phyloP scores from a whole-genome alignment of 1,139 yeast species.

The Yamadazyma dendronema region DNA sequence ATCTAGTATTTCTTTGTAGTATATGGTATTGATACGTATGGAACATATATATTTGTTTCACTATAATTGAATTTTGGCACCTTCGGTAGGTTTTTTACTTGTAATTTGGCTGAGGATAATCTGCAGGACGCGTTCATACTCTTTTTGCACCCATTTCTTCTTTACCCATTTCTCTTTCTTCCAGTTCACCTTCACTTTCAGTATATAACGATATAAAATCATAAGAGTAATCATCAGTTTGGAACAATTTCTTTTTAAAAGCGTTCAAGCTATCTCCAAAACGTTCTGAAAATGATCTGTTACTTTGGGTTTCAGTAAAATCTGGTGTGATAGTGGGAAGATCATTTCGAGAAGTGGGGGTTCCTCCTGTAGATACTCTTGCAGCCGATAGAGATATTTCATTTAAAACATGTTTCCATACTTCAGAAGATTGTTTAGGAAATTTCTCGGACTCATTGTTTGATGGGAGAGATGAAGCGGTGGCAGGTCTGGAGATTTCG shows the following conservation, averaged over 20 bases:
- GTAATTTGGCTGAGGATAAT: not conserved
- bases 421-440: not conserved
- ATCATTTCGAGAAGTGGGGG: slow-evolving; percentile 19
- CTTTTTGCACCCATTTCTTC: not conserved
- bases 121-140: too few relatives aligned
- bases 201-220: slow-evolving; percentile 12
- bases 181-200: not conserved
- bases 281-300: not conserved
- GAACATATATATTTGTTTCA: too few relatives aligned
- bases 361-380: slow-evolving; percentile 44
- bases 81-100: not conserved
- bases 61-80: too few relatives aligned
- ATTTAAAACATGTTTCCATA: slow-evolving; percentile 44
- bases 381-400: slow-evolving; percentile 54
- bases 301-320: slow-evolving; percentile 17
- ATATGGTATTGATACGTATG: not conserved
- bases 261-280: slow-evolving; percentile 1
- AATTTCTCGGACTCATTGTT: not conserved
- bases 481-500: slow-evolving; percentile 4
- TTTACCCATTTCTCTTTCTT: too few relatives aligned
- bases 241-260: slow-evolving; percentile 1
- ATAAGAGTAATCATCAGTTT: slow-evolving; percentile 4
- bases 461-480: not conserved
- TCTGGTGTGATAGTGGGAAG: slow-evolving; percentile 27
- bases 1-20: not conserved